Conservation (phyloP, 164 flowering plant species). For the Berberis thunbergii region DNA sequence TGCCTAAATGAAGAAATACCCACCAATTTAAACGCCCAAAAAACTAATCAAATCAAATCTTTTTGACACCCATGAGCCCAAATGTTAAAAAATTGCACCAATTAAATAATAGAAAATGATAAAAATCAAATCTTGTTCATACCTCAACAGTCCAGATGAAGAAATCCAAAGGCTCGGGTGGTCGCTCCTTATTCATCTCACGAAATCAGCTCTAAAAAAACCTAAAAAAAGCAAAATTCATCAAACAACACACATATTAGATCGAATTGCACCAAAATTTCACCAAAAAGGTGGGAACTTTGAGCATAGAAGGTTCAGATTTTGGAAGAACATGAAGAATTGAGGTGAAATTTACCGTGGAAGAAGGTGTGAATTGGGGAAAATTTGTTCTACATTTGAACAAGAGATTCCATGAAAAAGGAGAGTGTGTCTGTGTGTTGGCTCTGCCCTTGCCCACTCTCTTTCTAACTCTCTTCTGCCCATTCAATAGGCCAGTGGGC, state of each 20-base stretch:
- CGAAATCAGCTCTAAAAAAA: constrained; percentile 8
- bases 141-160: constrained; percentile 96
- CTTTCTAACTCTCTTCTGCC: too few species aligned
- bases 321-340: not conserved
- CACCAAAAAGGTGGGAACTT: not conserved
- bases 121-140: constrained; percentile 2
- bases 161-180: constrained; percentile 92
- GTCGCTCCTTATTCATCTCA: constrained; percentile 54
- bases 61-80: not conserved
- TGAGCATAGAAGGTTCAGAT: not conserved
- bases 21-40: not conserved
- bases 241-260: not conserved
- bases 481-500: too few species aligned
- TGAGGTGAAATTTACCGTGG: constrained; percentile 1
- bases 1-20: not conserved
- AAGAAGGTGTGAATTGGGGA: not conserved
- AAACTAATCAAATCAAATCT: not conserved
- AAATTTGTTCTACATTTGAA: constrained; percentile 6
- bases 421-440: too few species aligned
- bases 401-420: not conserved
- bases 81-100: not conserved
- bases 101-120: not conserved
- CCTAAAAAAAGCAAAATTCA: not conserved
- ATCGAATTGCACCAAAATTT: constrained; percentile 4
- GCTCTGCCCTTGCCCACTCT: too few species aligned